Evolutionary conservation across 2,329 filamentous ascomycete species (phyloP), one percentile per base, ranked within the genome.

Genomic region (Apiospora hydei): DNA sequence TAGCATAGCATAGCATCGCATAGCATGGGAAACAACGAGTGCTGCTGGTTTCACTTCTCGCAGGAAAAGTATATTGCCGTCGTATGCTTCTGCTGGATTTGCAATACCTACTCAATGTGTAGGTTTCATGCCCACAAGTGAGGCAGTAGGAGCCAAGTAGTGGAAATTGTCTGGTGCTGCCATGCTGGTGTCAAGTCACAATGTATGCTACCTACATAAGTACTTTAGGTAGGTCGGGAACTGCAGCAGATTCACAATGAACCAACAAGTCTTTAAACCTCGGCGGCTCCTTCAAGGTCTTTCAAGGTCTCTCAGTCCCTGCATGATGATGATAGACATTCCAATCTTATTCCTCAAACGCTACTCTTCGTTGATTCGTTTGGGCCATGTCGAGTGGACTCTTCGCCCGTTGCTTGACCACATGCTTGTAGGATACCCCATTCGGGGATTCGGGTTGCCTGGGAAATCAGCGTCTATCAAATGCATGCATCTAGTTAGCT

Each of bases 251-350:
- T 38, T 61, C 53, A 61, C 30, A 11, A n/a, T 14, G 18, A 34
- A 38, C 38, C 26, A 30, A 38, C 7, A 38, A 8, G 34, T 43
- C 2, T 43, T 43, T 24, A 41, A n/a, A 64, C 18, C 57, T 41
- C 13, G 57, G 57, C n/a, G 34, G 34, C 57, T 34, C 57, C 18
- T 41, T 64, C 57, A 41, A 64, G 57, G 57, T 11, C 53, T 38
- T 43, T 43, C 41, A 43, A 43, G 41, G 41, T 43, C 41, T 43
- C 3, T 18, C 53, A 61, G 53, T 61, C 53, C 53, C 30, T 61
- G 53, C 30, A 61, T 61, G 16, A 57, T 53, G 51, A 53, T 57
- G 51, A 57, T 61, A 38, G 53, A 61, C 53, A 61, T 61, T 61
- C 53, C 18, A 61, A 61, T 61, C 53, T 61, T 61, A 61, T 61